Evolutionary conservation across 192 early-diverging fungal species (phyloP).

Genomic region (Ambispora gerdemannii): DNA sequence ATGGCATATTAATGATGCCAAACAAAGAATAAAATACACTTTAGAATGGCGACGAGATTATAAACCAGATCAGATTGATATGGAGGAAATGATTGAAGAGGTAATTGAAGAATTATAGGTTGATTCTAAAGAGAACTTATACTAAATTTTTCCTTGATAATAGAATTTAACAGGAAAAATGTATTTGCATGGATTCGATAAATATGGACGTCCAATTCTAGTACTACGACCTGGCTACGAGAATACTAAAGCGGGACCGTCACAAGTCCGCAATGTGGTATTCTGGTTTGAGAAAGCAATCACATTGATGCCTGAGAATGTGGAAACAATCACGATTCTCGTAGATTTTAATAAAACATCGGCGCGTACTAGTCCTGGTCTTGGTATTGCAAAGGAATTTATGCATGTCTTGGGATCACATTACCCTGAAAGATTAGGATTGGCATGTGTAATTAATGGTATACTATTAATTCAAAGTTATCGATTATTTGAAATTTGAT

Average conservation of each 20-base stretch:
- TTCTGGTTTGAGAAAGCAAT: constrained; percentile 80
- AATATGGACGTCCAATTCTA: constrained; percentile 66
- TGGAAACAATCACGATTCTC: constrained; percentile 74
- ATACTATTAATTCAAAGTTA: background rate
- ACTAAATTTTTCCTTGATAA: constrained; percentile 10
- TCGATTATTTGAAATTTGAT: background rate
- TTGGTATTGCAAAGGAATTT: constrained; percentile 75
- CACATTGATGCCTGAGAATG: constrained; percentile 67
- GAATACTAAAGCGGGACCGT: constrained; percentile 69
- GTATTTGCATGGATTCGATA: constrained; percentile 82
- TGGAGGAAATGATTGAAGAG: constrained; percentile 75
- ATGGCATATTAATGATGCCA: constrained; percentile 65
- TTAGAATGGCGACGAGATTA: constrained; percentile 77
- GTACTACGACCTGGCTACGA: constrained; percentile 77
- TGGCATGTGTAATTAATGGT: constrained; percentile 67
- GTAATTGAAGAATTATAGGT: constrained; percentile 28
- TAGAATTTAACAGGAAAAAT: constrained; percentile 76
- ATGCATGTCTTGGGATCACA: constrained; percentile 79
- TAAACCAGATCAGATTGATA: constrained; percentile 64
- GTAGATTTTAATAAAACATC: constrained; percentile 77
- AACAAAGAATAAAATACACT: constrained; percentile 65
- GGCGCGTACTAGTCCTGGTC: constrained; percentile 63
- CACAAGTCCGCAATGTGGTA: constrained; percentile 78
- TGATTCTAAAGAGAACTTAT: background rate
- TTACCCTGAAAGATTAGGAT: constrained; percentile 84